Conservation (phyloP, 73 alveolate genomes). For the Paramecium sonneborni region DNA sequence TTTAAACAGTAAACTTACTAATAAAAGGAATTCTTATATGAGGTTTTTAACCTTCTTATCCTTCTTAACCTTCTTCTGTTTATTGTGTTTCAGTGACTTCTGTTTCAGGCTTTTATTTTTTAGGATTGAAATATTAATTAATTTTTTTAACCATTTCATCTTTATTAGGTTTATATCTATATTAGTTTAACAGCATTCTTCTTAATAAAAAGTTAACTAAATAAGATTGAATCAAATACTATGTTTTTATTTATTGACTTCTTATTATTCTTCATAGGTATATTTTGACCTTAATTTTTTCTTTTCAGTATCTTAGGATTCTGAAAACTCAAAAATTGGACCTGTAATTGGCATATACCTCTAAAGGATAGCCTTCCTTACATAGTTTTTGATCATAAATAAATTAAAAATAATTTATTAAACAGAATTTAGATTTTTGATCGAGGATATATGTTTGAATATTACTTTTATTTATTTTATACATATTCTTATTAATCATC, state of each 20-base stretch:
- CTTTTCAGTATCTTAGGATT: background rate
- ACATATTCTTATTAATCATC: background rate
- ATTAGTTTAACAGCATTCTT: background rate
- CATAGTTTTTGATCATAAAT: background rate
- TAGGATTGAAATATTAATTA: background rate
- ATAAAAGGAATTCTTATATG: background rate
- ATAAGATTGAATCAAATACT: background rate
- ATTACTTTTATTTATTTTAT: background rate
- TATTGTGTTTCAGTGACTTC: background rate
- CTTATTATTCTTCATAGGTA: background rate
- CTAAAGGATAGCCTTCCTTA: background rate
- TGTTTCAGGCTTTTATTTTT: background rate
- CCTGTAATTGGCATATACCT: background rate
- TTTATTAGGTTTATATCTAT: background rate
- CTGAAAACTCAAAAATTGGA: background rate
- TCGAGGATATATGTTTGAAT: background rate
- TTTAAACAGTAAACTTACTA: background rate
- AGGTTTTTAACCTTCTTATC: background rate
- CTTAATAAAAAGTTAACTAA: background rate
- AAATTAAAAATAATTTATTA: slow-evolving; percentile 7
- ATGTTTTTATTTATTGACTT: background rate
- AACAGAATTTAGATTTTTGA: background rate
- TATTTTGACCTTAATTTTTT: background rate
- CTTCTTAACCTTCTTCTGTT: background rate
- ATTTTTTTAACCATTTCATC: background rate